These are phyloP conservation scores for Daedaleopsis sinensis DNA, from an alignment of 768 basidiomycete genomes.

Conservation along the genomic window DNA sequence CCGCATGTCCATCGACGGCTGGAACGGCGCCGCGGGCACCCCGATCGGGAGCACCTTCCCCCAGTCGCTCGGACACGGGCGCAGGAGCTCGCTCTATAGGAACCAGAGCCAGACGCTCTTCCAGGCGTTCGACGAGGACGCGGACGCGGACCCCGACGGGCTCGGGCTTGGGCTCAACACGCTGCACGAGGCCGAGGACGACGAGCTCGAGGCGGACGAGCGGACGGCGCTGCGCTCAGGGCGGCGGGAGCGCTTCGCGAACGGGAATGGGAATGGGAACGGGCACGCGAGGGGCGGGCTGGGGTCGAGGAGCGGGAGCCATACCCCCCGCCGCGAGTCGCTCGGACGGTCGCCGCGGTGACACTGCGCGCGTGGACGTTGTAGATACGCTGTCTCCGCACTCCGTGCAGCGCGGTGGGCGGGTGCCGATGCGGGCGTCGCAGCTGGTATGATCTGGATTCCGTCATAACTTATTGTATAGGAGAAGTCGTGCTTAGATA, in stretches of 20 bases:
- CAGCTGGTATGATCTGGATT: too few relatives aligned
- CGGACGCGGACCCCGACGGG: conserved; percentile 50
- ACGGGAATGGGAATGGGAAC: conserved; percentile 13
- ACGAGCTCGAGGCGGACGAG: conserved; percentile 47
- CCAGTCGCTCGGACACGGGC: conserved; percentile 53
- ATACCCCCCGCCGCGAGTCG: conserved; percentile 56
- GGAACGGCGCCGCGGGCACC: conserved; percentile 48
- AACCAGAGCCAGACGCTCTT: conserved; percentile 71
- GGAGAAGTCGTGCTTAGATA: too few relatives aligned
- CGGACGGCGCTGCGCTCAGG: conserved; percentile 47
- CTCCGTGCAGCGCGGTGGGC: too few relatives aligned
- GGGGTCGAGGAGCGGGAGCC: conserved; percentile 57
- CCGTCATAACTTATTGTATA: too few relatives aligned
- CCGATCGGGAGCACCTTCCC: conserved; percentile 33
- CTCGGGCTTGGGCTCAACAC: conserved; percentile 65
- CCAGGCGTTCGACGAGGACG: conserved; percentile 70
- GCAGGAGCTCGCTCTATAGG: conserved; percentile 67
- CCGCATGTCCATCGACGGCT: conserved; percentile 78
- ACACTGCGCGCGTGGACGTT: not conserved
- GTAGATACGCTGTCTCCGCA: not conserved
- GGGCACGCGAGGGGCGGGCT: conserved; percentile 12
- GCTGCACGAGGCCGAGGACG: conserved; percentile 65
- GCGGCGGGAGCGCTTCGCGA: conserved; percentile 19
- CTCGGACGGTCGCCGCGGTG: conserved; percentile 7
- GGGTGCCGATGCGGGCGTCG: too few relatives aligned